phyloP scores from a whole-genome alignment of 1,139 yeast species.

The Hanseniaspora uvarum region DNA sequence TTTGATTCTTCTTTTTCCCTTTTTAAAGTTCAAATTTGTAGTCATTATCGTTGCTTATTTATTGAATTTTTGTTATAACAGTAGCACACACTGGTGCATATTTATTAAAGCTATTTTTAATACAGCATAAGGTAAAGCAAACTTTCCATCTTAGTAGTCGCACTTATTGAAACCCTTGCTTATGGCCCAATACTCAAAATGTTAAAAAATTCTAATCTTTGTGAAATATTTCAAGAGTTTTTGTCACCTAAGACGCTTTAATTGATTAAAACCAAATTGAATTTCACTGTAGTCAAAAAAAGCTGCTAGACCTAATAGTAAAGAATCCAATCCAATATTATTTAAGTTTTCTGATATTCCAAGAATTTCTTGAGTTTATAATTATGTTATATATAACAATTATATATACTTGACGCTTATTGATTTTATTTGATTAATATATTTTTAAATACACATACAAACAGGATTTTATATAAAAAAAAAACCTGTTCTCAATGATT shows the following conservation, averaged over 20 bases:
- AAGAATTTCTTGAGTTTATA: slow-evolving; percentile 17
- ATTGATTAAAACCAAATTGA: not conserved
- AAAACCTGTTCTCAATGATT: not conserved
- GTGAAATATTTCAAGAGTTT: not conserved
- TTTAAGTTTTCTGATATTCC: slow-evolving; percentile 15
- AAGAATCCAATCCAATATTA: not conserved
- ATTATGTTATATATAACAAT: slow-evolving; percentile 8
- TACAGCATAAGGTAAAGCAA: no score
- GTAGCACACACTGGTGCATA: not conserved
- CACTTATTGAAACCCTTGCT: no score
- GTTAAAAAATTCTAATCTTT: no score
- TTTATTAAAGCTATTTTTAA: not conserved
- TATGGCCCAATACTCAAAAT: no score
- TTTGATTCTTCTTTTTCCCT: not conserved
- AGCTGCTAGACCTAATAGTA: no score
- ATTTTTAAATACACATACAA: not conserved
- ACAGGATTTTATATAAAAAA: not conserved
- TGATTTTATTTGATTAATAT: slow-evolving; percentile 1
- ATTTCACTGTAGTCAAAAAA: not conserved
- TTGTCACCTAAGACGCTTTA: no score
- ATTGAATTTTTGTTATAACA: not conserved
- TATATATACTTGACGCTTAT: not conserved
- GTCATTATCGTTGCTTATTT: not conserved
- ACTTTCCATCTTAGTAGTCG: no score
- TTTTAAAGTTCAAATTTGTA: not conserved